Percentiles rank a stretch among this genome's conserved stretches.
Conservation (phyloP, 345 rosid species). For the Sapria himalayana region DNA sequence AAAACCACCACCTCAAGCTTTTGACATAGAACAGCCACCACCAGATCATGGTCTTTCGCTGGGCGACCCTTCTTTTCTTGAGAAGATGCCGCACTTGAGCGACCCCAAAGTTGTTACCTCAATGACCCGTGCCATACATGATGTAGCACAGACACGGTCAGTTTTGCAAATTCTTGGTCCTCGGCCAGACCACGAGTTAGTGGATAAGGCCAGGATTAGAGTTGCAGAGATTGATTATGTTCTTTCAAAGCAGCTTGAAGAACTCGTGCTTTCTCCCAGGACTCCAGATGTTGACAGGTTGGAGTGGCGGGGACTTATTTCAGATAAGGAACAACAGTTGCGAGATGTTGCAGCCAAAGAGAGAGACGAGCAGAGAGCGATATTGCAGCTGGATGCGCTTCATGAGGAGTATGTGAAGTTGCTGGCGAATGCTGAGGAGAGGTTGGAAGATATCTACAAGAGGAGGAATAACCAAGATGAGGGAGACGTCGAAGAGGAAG, state of each 20-base stretch:
- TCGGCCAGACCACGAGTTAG: slow-evolving; percentile 80
- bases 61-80: slow-evolving; percentile 13
- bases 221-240: slow-evolving; percentile 34
- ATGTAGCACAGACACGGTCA: slow-evolving; percentile 67
- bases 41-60: slow-evolving; percentile 12
- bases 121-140: slow-evolving; percentile 50
- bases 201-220: slow-evolving; percentile 45
- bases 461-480: slow-evolving; percentile 20
- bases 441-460: slow-evolving; percentile 50
- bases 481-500: slow-evolving; percentile 14
- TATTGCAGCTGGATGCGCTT: slow-evolving; percentile 62
- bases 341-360: slow-evolving; percentile 42
- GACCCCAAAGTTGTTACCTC: slow-evolving; percentile 51
- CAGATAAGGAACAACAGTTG: slow-evolving; percentile 36
- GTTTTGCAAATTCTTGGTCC: slow-evolving; percentile 67
- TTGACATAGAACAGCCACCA: slow-evolving; percentile 17
- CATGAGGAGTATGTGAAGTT: slow-evolving; percentile 55
- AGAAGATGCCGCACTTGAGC: slow-evolving; percentile 43
- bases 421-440: slow-evolving; percentile 62
- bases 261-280: slow-evolving; percentile 40
- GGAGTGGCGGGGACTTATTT: slow-evolving; percentile 31
- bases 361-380: slow-evolving; percentile 20
- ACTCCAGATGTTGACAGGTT: slow-evolving; percentile 28
- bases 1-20: slow-evolving; percentile 13
- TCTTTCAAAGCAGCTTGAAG: slow-evolving; percentile 51